Conservation (phyloP, 805 yeast genomes). For the Candida cerambycidarum region DNA sequence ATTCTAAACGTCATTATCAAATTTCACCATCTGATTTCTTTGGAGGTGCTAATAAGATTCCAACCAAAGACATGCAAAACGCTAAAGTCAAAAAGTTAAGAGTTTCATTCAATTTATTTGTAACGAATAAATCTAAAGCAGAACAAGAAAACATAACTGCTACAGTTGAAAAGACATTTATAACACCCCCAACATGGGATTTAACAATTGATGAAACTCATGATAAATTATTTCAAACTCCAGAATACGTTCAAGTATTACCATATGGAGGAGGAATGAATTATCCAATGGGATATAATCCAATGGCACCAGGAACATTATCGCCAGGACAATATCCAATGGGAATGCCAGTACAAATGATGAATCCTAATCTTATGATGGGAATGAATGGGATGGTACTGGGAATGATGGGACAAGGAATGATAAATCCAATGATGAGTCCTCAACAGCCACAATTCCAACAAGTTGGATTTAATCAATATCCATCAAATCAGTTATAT, state of each 20-base stretch:
- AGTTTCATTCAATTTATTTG: slow-evolving; percentile 52
- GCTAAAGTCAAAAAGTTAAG: slow-evolving; percentile 38
- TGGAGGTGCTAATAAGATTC: slow-evolving; percentile 39
- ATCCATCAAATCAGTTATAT: slow-evolving; percentile 21
- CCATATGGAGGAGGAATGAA: slow-evolving; percentile 2
- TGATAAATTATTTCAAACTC: slow-evolving; percentile 41
- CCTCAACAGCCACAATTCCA: slow-evolving; percentile 17
- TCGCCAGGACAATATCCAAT: slow-evolving; percentile 7
- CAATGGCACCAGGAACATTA: slow-evolving; percentile 3
- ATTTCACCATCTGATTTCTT: slow-evolving; percentile 43
- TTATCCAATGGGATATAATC: background rate
- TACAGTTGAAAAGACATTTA: slow-evolving; percentile 60
- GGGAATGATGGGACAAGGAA: slow-evolving; percentile 3
- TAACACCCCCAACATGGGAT: slow-evolving; percentile 78
- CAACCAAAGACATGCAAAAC: slow-evolving; percentile 36
- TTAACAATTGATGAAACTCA: slow-evolving; percentile 58
- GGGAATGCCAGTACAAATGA: slow-evolving; percentile 6
- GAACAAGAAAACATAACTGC: slow-evolving; percentile 23
- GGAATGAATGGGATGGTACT: slow-evolving; percentile 4
- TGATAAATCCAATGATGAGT: slow-evolving; percentile 9
- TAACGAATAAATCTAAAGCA: slow-evolving; percentile 39
- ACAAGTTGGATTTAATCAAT: slow-evolving; percentile 21
- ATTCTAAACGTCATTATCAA: slow-evolving; percentile 34
- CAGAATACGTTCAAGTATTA: slow-evolving; percentile 18
- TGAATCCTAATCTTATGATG: slow-evolving; percentile 4